Evolutionary conservation across 2,329 filamentous ascomycete species (phyloP), one percentile per base, ranked within the genome.

Genomic region (Dactylellina drechsleri): DNA sequence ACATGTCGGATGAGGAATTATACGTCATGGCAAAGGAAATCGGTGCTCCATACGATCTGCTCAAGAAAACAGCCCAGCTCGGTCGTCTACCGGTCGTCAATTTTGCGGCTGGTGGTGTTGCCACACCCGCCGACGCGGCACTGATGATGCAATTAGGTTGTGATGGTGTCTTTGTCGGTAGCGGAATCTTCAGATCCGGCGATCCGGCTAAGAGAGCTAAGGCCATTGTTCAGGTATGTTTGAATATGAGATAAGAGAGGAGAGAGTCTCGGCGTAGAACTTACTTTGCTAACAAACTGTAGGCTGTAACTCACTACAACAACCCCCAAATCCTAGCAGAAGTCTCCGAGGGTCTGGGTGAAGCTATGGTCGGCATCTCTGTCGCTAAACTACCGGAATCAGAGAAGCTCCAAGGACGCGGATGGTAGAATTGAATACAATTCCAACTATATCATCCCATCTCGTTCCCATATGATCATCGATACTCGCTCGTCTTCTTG

Each of bases 71-170:
- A 0, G 94, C 93, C 0, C 89, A 93, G 85, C 86, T 96, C 77
- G 93, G 93, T 50, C 87, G 95, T 59, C 85, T 99, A 65, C 95
- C 95, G 1, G 94, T 98, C 0, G 95, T 99, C 77, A 98, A 98
- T 86, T 98, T 99, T 79, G 95, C 95, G 0, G 95, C 95, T 2
- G 95, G 95, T n/a, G 95, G 95, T 70, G 91, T 99, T n/a, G 95
- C 95, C n/a, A 99, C 95, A 0, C 95, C 95, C 0, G 95, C 95
- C 0, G 95, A 99, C 83, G 95, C 95, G 0, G 95, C 95, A 1
- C 85, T 99, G 84, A 92, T 99, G 94, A 99, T 99, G 95, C 94
- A 98, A 86, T 85, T 99, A 77, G 95, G 95, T 75, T 98, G 95
- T 81, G 95, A 99, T 81, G 95, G 95, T 71, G 95, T 99, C 41